phyloP scores from a whole-genome alignment of 2,329 filamentous ascomycete genomes.

The Neonectria faginata region DNA sequence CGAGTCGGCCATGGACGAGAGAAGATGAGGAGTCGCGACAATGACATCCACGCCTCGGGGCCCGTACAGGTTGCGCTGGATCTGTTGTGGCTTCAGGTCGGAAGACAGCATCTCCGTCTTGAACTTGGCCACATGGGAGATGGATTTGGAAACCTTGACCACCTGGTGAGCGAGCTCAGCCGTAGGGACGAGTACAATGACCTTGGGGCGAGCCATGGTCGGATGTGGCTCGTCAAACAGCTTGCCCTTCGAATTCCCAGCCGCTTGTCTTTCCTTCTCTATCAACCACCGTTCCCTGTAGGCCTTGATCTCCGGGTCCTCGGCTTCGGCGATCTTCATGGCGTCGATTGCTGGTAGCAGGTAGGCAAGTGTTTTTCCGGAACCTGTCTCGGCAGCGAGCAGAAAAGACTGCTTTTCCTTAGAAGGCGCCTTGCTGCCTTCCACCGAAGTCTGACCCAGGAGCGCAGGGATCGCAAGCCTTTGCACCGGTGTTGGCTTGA shows the following conservation, averaged over 20 bases:
- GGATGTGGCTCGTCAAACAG: constrained; percentile 77
- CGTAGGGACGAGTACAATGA: constrained; percentile 89
- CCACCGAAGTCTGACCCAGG: constrained; percentile 64
- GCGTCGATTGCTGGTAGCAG: constrained; percentile 86
- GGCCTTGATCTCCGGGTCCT: constrained; percentile 68
- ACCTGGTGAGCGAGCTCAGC: constrained; percentile 93
- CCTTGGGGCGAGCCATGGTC: constrained; percentile 81
- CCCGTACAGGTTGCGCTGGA: constrained; percentile 86
- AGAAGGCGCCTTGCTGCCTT: constrained; percentile 47
- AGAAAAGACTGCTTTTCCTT: constrained; percentile 70
- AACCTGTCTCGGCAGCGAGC: constrained; percentile 94
- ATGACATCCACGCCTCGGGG: constrained; percentile 85
- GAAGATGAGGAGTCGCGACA: constrained; percentile 87
- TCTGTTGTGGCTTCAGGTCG: constrained; percentile 78
- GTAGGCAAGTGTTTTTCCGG: constrained; percentile 96
- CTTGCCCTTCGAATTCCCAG: constrained; percentile 67
- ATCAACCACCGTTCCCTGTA: constrained; percentile 67
- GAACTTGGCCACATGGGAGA: constrained; percentile 89
- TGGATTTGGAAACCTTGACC: constrained; percentile 79
- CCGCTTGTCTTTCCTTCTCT: constrained; percentile 67
- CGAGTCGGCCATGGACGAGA: constrained; percentile 86
- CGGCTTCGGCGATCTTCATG: constrained; percentile 79
- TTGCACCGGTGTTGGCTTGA: constrained; percentile 90
- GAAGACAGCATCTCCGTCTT: constrained; percentile 86
- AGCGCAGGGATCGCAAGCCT: constrained; percentile 87